These are phyloP conservation scores for Citrus trifoliata DNA, from an alignment of 345 rosid species.

Conservation along the genomic window DNA sequence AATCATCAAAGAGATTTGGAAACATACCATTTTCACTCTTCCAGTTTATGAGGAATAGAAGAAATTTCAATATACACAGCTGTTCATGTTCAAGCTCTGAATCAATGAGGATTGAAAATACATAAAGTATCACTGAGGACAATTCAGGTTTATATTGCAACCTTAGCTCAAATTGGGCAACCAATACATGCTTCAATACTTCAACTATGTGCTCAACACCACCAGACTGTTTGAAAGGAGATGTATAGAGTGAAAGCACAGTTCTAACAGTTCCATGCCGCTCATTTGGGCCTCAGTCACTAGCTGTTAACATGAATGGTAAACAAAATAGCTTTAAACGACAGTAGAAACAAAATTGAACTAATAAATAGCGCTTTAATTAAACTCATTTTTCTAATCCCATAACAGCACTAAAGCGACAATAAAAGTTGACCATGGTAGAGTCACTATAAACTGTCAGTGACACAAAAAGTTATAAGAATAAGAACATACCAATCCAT, in stretches of 20 bases:
- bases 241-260: conserved; percentile 39
- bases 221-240: conserved; percentile 35
- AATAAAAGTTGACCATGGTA: conserved; percentile 3
- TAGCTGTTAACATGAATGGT: conserved; percentile 33
- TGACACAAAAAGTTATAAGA: not conserved
- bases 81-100: conserved; percentile 85
- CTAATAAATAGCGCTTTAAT: not conserved
- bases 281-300: conserved; percentile 52
- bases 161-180: conserved; percentile 61
- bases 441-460: not conserved
- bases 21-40: conserved; percentile 61
- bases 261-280: conserved; percentile 55
- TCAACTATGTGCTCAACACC: conserved; percentile 50
- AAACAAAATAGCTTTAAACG: conserved; percentile 8
- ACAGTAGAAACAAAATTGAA: not conserved
- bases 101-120: conserved; percentile 50
- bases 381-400: not conserved
- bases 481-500: conserved; percentile 45
- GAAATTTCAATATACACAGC: conserved; percentile 58
- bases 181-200: conserved; percentile 54
- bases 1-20: conserved; percentile 17
- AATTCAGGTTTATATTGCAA: conserved; percentile 49
- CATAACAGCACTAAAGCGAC: not conserved
- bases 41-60: conserved; percentile 71
- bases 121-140: conserved; percentile 49